Percentiles rank a stretch among this genome's conserved stretches.
Evolutionary conservation across 108 stramenopile species (phyloP).

Genomic region (Seminavis robusta): DNA sequence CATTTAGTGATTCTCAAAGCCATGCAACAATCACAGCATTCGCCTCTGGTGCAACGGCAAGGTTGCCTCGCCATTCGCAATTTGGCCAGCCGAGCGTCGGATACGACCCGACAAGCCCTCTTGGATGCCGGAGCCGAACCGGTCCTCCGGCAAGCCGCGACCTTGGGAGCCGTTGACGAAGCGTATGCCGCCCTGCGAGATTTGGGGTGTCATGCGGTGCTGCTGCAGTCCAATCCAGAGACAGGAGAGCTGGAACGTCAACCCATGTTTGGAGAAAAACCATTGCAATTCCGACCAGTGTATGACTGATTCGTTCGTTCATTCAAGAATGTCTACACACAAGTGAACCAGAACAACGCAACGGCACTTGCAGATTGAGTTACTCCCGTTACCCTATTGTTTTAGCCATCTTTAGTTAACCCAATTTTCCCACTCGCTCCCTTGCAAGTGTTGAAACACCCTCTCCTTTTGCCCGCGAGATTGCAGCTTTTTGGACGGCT

Average conservation of each 20-base stretch:
- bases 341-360: too few species aligned
- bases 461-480: constrained; percentile 33
- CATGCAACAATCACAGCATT: constrained; percentile 62
- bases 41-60: constrained; percentile 73
- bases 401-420: too few species aligned
- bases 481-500: constrained; percentile 53
- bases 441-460: too few species aligned
- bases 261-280: too few species aligned
- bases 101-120: constrained; percentile 16
- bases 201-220: constrained; percentile 64
- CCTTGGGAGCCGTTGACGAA: constrained; percentile 83
- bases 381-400: too few species aligned
- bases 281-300: too few species aligned
- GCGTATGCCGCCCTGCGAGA: constrained; percentile 90
- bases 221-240: too few species aligned
- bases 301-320: too few species aligned
- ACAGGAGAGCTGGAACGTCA: too few species aligned
- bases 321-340: too few species aligned
- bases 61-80: constrained; percentile 83
- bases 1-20: constrained; percentile 51
- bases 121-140: constrained; percentile 76
- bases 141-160: constrained; percentile 62
- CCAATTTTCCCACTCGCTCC: too few species aligned
- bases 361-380: too few species aligned
- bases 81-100: constrained; percentile 63